Evolutionary conservation across 2,329 filamentous ascomycete species (phyloP).

Genomic region (Colletotrichum godetiae): DNA sequence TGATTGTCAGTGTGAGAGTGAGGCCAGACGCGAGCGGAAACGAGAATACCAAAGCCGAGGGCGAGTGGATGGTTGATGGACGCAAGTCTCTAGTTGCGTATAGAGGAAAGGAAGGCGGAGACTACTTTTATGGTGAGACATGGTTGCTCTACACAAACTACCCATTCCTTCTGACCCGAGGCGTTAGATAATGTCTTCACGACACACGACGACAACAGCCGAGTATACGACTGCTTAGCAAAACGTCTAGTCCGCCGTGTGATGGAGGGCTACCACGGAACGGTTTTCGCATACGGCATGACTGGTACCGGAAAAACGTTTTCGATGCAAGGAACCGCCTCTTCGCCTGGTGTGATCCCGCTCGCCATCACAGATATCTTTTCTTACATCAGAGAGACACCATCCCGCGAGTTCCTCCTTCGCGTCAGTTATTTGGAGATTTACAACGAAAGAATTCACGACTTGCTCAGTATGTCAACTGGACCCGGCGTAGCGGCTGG

Average conservation of each 20-base stretch:
- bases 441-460: constrained; percentile 98
- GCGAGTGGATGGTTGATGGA: constrained; percentile 93
- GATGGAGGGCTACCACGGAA: constrained; percentile 99
- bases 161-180: constrained; percentile 36
- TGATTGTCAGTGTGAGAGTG: constrained; percentile 93
- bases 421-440: constrained; percentile 99
- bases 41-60: constrained; percentile 70
- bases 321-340: constrained; percentile 98
- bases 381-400: constrained; percentile 97
- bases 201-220: constrained; percentile 91
- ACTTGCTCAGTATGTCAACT: constrained; percentile 83
- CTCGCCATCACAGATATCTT: constrained; percentile 99
- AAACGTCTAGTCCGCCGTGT: constrained; percentile 95
- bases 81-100: constrained; percentile 85
- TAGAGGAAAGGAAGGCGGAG: constrained; percentile 87
- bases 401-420: constrained; percentile 91
- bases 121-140: constrained; percentile 85
- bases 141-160: background rate
- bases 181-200: constrained; percentile 92
- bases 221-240: constrained; percentile 93
- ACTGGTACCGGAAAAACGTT: constrained; percentile 99
- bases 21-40: constrained; percentile 81
- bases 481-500: constrained; percentile 64
- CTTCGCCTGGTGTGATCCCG: constrained; percentile 95
- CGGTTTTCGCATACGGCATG: constrained; percentile 99